Evolutionary conservation across 495 filamentous ascomycete genomes (phyloP).

Genomic region (Entonaema liquescens): DNA sequence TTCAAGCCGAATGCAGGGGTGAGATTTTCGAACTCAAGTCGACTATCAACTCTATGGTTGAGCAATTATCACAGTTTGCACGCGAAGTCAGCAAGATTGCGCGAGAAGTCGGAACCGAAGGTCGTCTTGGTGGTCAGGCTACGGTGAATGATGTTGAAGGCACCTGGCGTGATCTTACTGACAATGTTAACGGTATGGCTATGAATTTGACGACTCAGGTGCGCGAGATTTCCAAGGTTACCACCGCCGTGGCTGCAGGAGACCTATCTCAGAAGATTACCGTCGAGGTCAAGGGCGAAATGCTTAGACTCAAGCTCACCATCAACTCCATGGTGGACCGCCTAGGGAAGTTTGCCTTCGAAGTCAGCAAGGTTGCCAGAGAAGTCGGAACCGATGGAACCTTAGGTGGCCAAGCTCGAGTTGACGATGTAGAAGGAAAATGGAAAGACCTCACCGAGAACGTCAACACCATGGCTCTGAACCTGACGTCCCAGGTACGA

Average conservation of each 20-base stretch:
- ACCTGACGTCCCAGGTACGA: slow-evolving; percentile 87
- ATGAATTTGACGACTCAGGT: slow-evolving; percentile 99
- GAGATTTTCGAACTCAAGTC: slow-evolving; percentile 96
- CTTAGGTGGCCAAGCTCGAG: slow-evolving; percentile 93
- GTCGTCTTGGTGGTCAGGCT: slow-evolving; percentile 92
- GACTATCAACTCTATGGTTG: slow-evolving; percentile 99
- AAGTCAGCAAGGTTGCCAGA: slow-evolving; percentile 97
- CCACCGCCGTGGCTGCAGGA: slow-evolving; percentile 92
- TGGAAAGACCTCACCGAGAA: slow-evolving; percentile 99
- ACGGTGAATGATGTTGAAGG: slow-evolving; percentile 97
- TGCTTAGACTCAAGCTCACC: slow-evolving; percentile 92
- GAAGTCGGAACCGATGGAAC: slow-evolving; percentile 98
- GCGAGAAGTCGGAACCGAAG: slow-evolving; percentile 95
- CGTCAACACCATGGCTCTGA: slow-evolving; percentile 93
- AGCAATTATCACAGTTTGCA: slow-evolving; percentile 95
- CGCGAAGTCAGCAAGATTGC: slow-evolving; percentile 98
- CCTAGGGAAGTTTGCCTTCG: slow-evolving; percentile 94
- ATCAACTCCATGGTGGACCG: slow-evolving; percentile 99
- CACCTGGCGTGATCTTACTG: slow-evolving; percentile 95
- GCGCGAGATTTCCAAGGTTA: slow-evolving; percentile 97
- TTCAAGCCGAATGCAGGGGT: slow-evolving; percentile 94
- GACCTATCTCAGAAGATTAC: slow-evolving; percentile 96
- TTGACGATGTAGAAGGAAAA: slow-evolving; percentile 97
- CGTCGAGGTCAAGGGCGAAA: slow-evolving; percentile 96
- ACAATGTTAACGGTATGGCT: slow-evolving; percentile 99